Percentiles rank a stretch among this genome's conserved stretches.
phyloP scores from a whole-genome alignment of 192 early-diverging fungal species.

The Mycoemilia scoparia region DNA sequence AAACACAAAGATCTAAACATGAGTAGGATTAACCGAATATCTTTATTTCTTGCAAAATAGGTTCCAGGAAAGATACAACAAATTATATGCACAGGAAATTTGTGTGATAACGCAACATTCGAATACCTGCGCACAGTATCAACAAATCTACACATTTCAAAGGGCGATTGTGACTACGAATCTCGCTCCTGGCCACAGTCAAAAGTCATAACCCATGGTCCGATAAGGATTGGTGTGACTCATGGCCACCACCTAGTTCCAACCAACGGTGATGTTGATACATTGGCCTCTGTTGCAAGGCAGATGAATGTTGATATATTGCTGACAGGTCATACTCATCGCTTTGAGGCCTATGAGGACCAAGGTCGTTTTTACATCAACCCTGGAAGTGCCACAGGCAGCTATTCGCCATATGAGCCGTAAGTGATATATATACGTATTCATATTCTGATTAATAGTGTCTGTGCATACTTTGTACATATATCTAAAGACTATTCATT shows the following conservation, averaged over 20 bases:
- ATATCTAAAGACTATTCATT: no score
- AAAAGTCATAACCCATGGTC: slow-evolving; percentile 42
- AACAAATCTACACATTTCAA: slow-evolving; percentile 50
- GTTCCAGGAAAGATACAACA: slow-evolving; percentile 92
- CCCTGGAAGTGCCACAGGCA: slow-evolving; percentile 90
- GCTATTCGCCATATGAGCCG: slow-evolving; percentile 32
- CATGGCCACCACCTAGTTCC: slow-evolving; percentile 75
- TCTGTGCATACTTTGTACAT: slow-evolving; percentile 7
- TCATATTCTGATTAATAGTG: slow-evolving; percentile 8
- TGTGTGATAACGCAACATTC: slow-evolving; percentile 60
- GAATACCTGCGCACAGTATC: slow-evolving; percentile 77
- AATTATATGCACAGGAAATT: slow-evolving; percentile 85
- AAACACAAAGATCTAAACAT: background rate
- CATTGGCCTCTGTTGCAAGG: slow-evolving; percentile 55
- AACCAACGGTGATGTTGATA: slow-evolving; percentile 39
- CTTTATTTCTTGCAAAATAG: slow-evolving; percentile 9
- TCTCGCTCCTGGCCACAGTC: slow-evolving; percentile 31
- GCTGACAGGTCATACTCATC: slow-evolving; percentile 72
- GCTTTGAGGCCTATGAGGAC: slow-evolving; percentile 79
- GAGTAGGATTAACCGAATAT: background rate
- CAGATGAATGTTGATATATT: slow-evolving; percentile 86
- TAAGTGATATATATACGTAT: no score
- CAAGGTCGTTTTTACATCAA: slow-evolving; percentile 88
- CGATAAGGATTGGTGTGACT: slow-evolving; percentile 50
- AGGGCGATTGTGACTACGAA: slow-evolving; percentile 72